A percentile compares a stretch with the other conserved stretches of the same genome.
These are phyloP conservation scores for Umbilicus rupestris DNA, from an alignment of 164 flowering plant species.

Conservation along the genomic window DNA sequence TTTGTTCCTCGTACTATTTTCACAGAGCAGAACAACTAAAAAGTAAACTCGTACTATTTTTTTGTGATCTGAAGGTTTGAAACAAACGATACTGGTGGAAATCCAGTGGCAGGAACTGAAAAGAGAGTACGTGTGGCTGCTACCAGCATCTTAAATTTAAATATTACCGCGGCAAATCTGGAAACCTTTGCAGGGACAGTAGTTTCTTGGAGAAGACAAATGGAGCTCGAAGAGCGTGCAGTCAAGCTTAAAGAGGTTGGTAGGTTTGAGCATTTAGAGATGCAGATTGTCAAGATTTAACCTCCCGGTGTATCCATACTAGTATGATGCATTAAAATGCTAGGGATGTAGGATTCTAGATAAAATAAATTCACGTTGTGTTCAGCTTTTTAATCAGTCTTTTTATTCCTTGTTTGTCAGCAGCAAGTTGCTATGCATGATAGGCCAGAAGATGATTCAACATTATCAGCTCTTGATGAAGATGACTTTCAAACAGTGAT, in stretches of 20 bases:
- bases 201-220: conserved; percentile 79
- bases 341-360: background rate
- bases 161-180: conserved; percentile 80
- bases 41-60: background rate
- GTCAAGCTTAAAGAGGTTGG: conserved; percentile 46
- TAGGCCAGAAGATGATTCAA: conserved; percentile 25
- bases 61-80: conserved; percentile 45
- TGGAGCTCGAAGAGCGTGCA: conserved; percentile 65
- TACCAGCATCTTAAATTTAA: conserved; percentile 67
- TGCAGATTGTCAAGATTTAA: background rate
- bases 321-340: background rate
- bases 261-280: background rate
- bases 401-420: conserved; percentile 26
- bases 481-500: conserved; percentile 75
- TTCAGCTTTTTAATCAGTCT: background rate
- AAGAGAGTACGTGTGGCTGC: conserved; percentile 81
- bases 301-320: background rate
- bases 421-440: conserved; percentile 39
- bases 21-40: background rate
- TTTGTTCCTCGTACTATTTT: background rate
- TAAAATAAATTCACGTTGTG: too few relatives aligned
- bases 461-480: conserved; percentile 81
- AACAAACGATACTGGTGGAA: conserved; percentile 48
- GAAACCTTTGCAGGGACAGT: conserved; percentile 56
- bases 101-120: conserved; percentile 39